Conservation (phyloP, 148 eudicot species). For the Fallopia convolvulus region DNA sequence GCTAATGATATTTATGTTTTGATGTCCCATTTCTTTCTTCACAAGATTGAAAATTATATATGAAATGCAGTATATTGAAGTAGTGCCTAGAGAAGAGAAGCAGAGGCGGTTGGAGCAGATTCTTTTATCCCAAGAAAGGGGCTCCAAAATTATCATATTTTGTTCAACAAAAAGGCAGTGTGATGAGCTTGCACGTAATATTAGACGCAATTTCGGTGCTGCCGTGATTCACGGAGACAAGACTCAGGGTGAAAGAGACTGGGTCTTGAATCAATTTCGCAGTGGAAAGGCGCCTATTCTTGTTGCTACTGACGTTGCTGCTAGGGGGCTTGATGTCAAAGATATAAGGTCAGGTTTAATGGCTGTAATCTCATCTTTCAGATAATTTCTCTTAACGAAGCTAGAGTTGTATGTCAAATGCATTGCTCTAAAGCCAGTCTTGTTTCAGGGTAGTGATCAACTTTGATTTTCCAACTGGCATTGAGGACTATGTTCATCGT, state of each 20-base stretch:
- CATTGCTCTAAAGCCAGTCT: neutral
- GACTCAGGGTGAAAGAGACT: slow-evolving; percentile 87
- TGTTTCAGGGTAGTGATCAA: slow-evolving; percentile 79
- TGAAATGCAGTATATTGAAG: slow-evolving; percentile 69
- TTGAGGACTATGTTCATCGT: slow-evolving; percentile 97
- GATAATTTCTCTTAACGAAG: neutral
- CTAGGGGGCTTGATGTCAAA: slow-evolving; percentile 91
- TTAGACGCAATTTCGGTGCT: slow-evolving; percentile 78
- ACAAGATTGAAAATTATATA: neutral
- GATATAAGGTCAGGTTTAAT: slow-evolving; percentile 58
- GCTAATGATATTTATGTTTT: neutral
- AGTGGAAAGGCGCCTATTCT: slow-evolving; percentile 70
- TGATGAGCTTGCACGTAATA: slow-evolving; percentile 76
- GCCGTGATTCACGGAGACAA: slow-evolving; percentile 98
- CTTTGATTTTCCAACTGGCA: slow-evolving; percentile 91
- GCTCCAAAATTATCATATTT: slow-evolving; percentile 77
- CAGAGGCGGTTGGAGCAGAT: slow-evolving; percentile 93
- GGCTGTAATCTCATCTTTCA: neutral
- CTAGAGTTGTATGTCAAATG: neutral
- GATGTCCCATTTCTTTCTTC: neutral
- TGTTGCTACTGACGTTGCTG: slow-evolving; percentile 99
- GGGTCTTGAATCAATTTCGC: slow-evolving; percentile 83
- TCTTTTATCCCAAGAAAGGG: slow-evolving; percentile 81
- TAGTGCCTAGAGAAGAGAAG: slow-evolving; percentile 83
- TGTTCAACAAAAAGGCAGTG: slow-evolving; percentile 89